These are phyloP conservation scores for Geranomyces variabilis DNA, from an alignment of 192 early-diverging fungal species.

Conservation along the genomic window DNA sequence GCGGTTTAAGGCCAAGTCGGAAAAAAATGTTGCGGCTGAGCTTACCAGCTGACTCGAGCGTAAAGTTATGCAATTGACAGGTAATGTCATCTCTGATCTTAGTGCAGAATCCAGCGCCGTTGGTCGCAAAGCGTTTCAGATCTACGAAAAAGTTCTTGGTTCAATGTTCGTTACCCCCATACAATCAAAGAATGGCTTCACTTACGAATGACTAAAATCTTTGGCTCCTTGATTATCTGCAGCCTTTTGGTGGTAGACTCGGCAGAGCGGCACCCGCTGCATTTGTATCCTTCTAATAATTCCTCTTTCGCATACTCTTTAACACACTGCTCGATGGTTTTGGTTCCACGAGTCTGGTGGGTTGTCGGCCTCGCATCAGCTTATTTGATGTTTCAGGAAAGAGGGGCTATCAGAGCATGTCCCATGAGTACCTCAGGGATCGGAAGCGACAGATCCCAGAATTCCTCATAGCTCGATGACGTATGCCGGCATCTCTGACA, in stretches of 20 bases:
- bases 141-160: slow-evolving; percentile 32
- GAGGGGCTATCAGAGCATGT: no score
- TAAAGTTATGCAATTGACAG: slow-evolving; percentile 41
- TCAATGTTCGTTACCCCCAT: no score
- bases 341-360: slow-evolving; percentile 10
- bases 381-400: no score
- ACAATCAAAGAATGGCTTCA: no score
- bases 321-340: slow-evolving; percentile 54
- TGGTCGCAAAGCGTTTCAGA: slow-evolving; percentile 45
- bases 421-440: slow-evolving; percentile 45
- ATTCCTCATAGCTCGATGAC: slow-evolving; percentile 58
- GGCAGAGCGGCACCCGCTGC: slow-evolving; percentile 60
- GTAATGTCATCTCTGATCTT: slow-evolving; percentile 48
- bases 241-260: slow-evolving; percentile 42
- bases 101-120: slow-evolving; percentile 31
- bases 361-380: no score
- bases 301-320: slow-evolving; percentile 70
- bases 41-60: slow-evolving; percentile 30
- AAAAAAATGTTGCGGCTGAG: background rate
- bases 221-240: slow-evolving; percentile 42
- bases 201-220: slow-evolving; percentile 59
- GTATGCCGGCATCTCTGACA: slow-evolving; percentile 47
- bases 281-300: slow-evolving; percentile 70
- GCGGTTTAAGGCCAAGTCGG: background rate
- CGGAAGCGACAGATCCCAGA: slow-evolving; percentile 62